phyloP scores from a whole-genome alignment of 495 filamentous ascomycete genomes.

The Penicillium cosmopolitanum region DNA sequence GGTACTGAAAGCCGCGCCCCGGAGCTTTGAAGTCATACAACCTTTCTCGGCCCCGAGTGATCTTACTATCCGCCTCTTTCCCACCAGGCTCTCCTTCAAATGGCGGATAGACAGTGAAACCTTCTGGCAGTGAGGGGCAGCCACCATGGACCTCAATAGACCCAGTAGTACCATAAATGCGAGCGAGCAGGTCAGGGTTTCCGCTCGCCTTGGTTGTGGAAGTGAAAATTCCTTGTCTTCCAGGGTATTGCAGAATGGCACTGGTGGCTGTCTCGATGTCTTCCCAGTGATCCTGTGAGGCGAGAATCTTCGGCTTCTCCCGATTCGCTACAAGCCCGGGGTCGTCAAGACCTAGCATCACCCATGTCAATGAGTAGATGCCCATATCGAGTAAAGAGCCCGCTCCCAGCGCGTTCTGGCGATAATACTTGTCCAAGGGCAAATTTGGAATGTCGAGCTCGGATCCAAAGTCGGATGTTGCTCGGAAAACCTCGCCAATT shows the following conservation, averaged over 20 bases:
- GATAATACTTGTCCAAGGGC: conserved; percentile 11
- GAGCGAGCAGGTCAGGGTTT: conserved; percentile 14
- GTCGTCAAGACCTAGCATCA: conserved; percentile 21
- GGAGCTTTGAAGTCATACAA: conserved; percentile 14
- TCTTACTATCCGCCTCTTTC: conserved; percentile 1
- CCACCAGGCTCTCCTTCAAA: conserved; percentile 4
- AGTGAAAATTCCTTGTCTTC: conserved; percentile 26
- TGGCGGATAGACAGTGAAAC: conserved; percentile 25
- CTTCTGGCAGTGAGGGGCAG: conserved; percentile 21
- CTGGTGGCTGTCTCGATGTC: conserved; percentile 26
- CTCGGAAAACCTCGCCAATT: conserved; percentile 16
- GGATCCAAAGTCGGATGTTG: conserved; percentile 11
- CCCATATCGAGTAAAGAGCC: conserved; percentile 29
- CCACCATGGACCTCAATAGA: conserved; percentile 26
- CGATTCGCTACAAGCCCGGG: neutral
- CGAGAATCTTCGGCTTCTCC: conserved; percentile 18
- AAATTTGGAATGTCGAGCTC: conserved; percentile 14
- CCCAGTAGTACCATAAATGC: conserved; percentile 25
- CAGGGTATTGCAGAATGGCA: conserved; percentile 22
- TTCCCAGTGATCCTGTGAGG: conserved; percentile 23
- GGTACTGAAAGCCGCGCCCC: conserved; percentile 24
- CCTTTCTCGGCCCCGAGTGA: conserved; percentile 11
- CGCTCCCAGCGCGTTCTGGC: conserved; percentile 16
- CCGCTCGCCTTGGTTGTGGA: conserved; percentile 20
- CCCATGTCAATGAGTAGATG: conserved; percentile 31